Base-by-base conservation (phyloP, 2,329 filamentous ascomycete genomes). In the Colletotrichum tanaceti region DNA sequence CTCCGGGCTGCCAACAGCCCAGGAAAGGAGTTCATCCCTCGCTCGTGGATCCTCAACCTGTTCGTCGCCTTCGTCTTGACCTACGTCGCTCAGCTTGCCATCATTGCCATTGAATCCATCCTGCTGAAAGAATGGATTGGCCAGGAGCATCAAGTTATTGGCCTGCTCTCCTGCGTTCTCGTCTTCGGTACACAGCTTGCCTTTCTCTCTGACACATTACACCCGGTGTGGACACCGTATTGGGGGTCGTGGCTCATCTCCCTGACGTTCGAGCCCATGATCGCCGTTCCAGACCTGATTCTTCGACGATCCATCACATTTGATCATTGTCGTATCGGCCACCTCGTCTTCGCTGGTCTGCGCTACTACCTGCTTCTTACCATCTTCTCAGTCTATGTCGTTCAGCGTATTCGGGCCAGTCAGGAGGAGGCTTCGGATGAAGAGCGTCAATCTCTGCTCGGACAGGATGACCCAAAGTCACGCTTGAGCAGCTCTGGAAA, bases 111-210 rank as follows among this genome's bases (percentile, higher is more conserved):
- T 35, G 76, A 78, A 24, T 79, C 80, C 50, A 35, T 79, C 16
- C 46, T 78, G 38, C 74, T 73, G 24, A 76, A 73, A 44, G 73
- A 73, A 63, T 86, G 81, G 82, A 79, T 78, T 47, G 77, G 79
- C 1, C 79, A 83, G 24, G 82, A 85, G 59, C 80, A 86, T 72
- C 77, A 81, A 46, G 80, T 85, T 70, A 84, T 92, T 62, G 87
- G 88, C 62, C 79, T 86, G 44, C 78, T 92, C 32, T 86, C 89
- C 1, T 90, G 88, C 63, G 81, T 89, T 53, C 78, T 92, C 35
- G 82, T 88, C n/a, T 93, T 90, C 76, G 85, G 87, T 4, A 83
- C 90, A 16, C 83, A 91, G 72, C 79, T 89, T 67, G 82, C 86
- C 47, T 83, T 83, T 22, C 81, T 91, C 16, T 78, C 82, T 2